phyloP scores from a whole-genome alignment of 441 rosid species.

The Isatis lusitanica region DNA sequence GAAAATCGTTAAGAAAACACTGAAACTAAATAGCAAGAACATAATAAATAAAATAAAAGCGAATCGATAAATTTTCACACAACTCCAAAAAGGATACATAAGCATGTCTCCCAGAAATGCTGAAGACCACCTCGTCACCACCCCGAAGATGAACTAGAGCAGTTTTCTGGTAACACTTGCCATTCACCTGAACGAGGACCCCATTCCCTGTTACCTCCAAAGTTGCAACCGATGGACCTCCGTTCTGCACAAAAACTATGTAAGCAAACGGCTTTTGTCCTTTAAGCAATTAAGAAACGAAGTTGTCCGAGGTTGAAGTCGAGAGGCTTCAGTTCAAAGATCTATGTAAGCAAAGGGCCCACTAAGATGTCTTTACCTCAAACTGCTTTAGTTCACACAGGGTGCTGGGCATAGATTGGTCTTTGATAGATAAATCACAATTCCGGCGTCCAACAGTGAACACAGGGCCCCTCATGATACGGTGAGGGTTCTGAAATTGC shows the following conservation, averaged over 20 bases:
- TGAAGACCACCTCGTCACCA: conserved; percentile 93
- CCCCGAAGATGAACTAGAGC: conserved; percentile 55
- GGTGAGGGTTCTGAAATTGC: conserved; percentile 73
- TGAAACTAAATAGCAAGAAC: conserved; percentile 1
- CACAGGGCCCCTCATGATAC: conserved; percentile 54
- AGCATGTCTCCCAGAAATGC: conserved; percentile 71
- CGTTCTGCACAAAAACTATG: conserved; percentile 47
- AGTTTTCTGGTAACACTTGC: conserved; percentile 56
- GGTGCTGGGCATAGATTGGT: conserved; percentile 50
- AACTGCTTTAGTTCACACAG: conserved; percentile 79
- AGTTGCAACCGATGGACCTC: conserved; percentile 61
- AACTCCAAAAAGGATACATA: conserved; percentile 83
- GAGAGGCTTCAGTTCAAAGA: not conserved
- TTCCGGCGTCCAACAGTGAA: conserved; percentile 76
- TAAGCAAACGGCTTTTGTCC: conserved; percentile 18
- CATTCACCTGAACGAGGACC: conserved; percentile 88
- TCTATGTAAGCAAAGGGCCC: not conserved
- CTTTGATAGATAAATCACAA: conserved; percentile 77
- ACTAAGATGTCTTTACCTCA: conserved; percentile 52
- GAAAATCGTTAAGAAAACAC: conserved; percentile 46
- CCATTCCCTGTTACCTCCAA: conserved; percentile 82
- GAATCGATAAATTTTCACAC: not conserved
- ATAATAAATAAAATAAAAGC: not conserved
- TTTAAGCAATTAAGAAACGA: not conserved
- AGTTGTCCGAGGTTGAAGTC: no score